phyloP scores from a whole-genome alignment of 2,329 filamentous ascomycete species.

The Fusarium sp. region DNA sequence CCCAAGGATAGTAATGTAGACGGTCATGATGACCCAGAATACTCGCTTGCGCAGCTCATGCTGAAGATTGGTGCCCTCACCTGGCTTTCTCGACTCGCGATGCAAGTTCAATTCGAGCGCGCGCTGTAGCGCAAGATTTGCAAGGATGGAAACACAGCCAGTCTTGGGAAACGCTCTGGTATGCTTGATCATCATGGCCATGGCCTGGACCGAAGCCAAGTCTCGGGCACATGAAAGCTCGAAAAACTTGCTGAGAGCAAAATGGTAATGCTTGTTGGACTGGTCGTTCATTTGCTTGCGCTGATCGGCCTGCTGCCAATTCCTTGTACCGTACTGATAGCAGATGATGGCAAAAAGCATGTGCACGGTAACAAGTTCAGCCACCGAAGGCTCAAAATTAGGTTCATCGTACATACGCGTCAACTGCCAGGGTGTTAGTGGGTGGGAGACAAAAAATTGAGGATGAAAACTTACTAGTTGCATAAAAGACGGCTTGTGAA shows the following conservation, averaged over 20 bases:
- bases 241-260: slow-evolving; percentile 74
- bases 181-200: slow-evolving; percentile 77
- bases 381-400: slow-evolving; percentile 67
- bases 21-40: slow-evolving; percentile 77
- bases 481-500: slow-evolving; percentile 82
- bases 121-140: slow-evolving; percentile 71
- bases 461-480: slow-evolving; percentile 63
- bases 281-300: slow-evolving; percentile 68
- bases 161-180: slow-evolving; percentile 83
- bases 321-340: slow-evolving; percentile 80
- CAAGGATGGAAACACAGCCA: slow-evolving; percentile 76
- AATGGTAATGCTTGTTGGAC: slow-evolving; percentile 84
- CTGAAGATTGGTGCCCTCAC: slow-evolving; percentile 65
- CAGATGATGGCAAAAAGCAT: slow-evolving; percentile 84
- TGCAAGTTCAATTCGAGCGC: slow-evolving; percentile 82
- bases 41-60: slow-evolving; percentile 81
- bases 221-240: slow-evolving; percentile 71
- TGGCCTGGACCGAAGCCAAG: slow-evolving; percentile 75
- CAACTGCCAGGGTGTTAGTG: slow-evolving; percentile 56
- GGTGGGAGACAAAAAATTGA: not conserved
- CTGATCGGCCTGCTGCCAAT: slow-evolving; percentile 66
- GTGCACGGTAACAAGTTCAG: slow-evolving; percentile 77
- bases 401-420: slow-evolving; percentile 76
- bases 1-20: slow-evolving; percentile 76
- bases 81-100: slow-evolving; percentile 68